A percentile compares a stretch with the other conserved stretches of the same genome.
These are phyloP conservation scores for Fragilariopsis cylindrus DNA, from an alignment of 108 stramenopile species.

Conservation along the genomic window DNA sequence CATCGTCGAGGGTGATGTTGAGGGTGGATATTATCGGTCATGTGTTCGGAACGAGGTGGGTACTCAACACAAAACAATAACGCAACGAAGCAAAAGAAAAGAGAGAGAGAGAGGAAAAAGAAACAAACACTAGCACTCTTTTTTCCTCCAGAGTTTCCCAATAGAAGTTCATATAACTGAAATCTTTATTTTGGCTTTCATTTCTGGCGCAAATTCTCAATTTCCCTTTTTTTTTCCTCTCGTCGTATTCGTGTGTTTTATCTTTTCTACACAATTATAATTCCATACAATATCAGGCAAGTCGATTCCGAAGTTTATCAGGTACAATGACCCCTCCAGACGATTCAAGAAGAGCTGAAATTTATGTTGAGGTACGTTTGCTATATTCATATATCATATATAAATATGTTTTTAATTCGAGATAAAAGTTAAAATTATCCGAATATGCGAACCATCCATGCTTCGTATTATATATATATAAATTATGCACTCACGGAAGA, in stretches of 20 bases:
- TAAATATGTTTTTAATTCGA: too few species aligned
- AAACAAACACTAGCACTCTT: neutral
- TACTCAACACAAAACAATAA: neutral
- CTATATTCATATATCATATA: neutral
- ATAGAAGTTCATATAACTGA: too few species aligned
- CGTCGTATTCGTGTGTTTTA: neutral
- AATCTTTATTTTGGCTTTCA: neutral
- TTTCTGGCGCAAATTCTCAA: conserved; percentile 1
- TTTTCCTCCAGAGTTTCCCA: too few species aligned
- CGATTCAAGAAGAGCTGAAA: conserved; percentile 57
- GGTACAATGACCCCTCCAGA: conserved; percentile 85
- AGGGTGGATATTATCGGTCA: conserved; percentile 80
- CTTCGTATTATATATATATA: too few species aligned
- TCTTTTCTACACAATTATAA: neutral
- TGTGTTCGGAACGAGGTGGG: conserved; percentile 83
- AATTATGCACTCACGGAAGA: too few species aligned
- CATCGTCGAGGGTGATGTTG: conserved; percentile 69
- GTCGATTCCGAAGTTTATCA: conserved; percentile 66
- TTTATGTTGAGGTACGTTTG: conserved; percentile 74
- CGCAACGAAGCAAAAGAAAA: neutral
- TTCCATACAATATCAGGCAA: conserved; percentile 36
- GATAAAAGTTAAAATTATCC: too few species aligned
- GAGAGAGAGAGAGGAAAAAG: neutral
- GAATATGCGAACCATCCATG: too few species aligned
- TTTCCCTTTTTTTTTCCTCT: conserved; percentile 3